Base-by-base conservation (phyloP, 257 asterid genomes). In the Salvia hispanica region DNA sequence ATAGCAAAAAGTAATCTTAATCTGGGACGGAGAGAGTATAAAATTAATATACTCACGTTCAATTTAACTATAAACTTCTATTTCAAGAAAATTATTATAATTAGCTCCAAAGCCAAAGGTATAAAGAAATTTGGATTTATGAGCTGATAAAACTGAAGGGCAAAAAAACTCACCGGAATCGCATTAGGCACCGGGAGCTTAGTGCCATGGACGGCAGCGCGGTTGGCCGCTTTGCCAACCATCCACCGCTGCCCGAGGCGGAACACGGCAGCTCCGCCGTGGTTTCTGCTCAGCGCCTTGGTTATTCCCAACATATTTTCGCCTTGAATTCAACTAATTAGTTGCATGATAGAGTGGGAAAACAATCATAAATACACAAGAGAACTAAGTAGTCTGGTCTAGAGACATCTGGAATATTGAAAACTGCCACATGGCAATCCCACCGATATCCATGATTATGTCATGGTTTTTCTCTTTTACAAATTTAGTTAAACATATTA, bases 181-280 rank as follows among this genome's bases (percentile, higher is more conserved):
- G 53, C 31, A 21, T 75, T 83, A 10, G 84, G 81, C 51, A 69
- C 34, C 4, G 91, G 95, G 43, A 77, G 84, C 82, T 82, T 88
- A 37, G 83, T 56, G 36, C 95, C 91, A 34, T 86, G 93, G 58
- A 86, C 93, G 61, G 89, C 85, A 37, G 88, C 85, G 12, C 88
- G 86, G 62, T 74, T 81, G 43, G 84, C 61, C 34, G 89, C 84
- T 74, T 84, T 88, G 46, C 63, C 76, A 10, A 71, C 87, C 39
- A 82, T 62, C 60, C 71, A 62, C 72, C 88, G 80, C 56, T 39
- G 53, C 42, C 66, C 44, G 48, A 44, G 72, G 75, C 56, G 6
- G 74, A 44, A 1, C 42, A 1, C 67, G 58, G 62, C 59, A 0
- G 64, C 79, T 37, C 36, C 74, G 62, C 48, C 67, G 6, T 13